A percentile compares a stretch with the other conserved stretches of the same genome.
These are phyloP conservation scores for Rosa multiflora DNA, from an alignment of 306 rosid genomes.

Conservation along the genomic window DNA sequence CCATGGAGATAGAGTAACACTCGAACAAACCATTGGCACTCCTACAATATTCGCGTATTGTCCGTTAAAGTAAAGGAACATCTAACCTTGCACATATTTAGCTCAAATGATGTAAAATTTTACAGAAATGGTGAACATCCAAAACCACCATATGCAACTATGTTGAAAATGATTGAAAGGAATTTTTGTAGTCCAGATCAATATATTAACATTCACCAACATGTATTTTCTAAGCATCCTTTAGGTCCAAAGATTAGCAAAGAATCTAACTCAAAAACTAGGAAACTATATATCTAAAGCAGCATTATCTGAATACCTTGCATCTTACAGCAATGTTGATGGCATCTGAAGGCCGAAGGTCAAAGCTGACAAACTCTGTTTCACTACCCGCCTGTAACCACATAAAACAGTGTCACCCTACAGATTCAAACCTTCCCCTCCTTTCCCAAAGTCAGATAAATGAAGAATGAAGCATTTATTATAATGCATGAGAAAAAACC, in stretches of 20 bases:
- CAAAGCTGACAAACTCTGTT: constrained; percentile 71
- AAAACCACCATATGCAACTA: not conserved
- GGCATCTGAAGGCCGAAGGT: constrained; percentile 98
- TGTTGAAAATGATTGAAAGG: not conserved
- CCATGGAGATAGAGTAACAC: not conserved
- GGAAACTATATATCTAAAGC: not conserved
- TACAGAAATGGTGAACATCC: not conserved
- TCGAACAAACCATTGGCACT: not conserved
- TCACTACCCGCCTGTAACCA: constrained; percentile 66
- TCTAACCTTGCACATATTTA: not conserved
- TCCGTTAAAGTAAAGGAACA: not conserved
- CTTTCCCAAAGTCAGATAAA: constrained; percentile 2
- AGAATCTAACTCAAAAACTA: not conserved
- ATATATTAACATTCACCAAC: not conserved
- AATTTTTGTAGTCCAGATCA: not conserved
- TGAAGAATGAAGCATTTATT: constrained; percentile 5
- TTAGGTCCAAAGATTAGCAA: not conserved
- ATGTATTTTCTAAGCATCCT: not conserved
- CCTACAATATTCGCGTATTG: not conserved
- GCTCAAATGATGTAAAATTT: not conserved
- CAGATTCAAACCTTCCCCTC: not conserved
- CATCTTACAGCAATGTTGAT: constrained; percentile 96
- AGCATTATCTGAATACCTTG: constrained; percentile 57
- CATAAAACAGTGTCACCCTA: constrained; percentile 9
- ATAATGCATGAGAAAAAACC: not conserved